phyloP scores from a whole-genome alignment of 202 grass and related monocot genomes.

The Saccharum hybrid region DNA sequence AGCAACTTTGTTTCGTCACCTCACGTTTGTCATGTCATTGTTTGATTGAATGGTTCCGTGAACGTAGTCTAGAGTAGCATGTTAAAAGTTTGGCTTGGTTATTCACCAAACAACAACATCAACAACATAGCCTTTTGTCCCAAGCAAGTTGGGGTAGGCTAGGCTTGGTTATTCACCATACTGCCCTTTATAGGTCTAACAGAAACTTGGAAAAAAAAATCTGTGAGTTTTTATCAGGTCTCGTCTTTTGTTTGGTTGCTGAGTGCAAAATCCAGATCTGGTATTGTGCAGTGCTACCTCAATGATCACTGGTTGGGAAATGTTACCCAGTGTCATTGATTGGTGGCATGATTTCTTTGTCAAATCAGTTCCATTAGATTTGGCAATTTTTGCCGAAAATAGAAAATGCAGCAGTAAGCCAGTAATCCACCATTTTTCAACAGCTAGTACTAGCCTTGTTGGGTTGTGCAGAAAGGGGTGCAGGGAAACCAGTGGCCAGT shows the following conservation, averaged over 20 bases:
- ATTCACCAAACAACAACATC: too few relatives aligned
- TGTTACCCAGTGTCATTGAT: not conserved
- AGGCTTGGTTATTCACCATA: constrained; percentile 22
- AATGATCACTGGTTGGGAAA: not conserved
- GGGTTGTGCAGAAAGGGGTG: not conserved
- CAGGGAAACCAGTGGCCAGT: not conserved
- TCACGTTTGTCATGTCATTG: constrained; percentile 23
- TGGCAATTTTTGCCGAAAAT: not conserved
- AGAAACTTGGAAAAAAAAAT: not conserved
- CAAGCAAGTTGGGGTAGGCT: too few relatives aligned
- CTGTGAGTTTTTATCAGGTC: constrained; percentile 25
- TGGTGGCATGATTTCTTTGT: not conserved
- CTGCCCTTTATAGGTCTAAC: constrained; percentile 54
- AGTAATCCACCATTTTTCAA: not conserved
- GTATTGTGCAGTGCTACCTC: not conserved
- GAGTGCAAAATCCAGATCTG: not conserved
- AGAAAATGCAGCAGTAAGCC: not conserved
- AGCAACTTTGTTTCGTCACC: constrained; percentile 22
- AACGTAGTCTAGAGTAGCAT: constrained; percentile 50
- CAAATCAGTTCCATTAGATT: not conserved
- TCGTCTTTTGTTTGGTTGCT: constrained; percentile 8
- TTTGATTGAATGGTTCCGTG: constrained; percentile 32
- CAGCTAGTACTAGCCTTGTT: not conserved
- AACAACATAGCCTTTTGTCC: too few relatives aligned
- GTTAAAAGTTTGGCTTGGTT: constrained; percentile 36